These are phyloP conservation scores for Hippophae tibetana DNA, from an alignment of 306 rosid genomes.

Conservation along the genomic window DNA sequence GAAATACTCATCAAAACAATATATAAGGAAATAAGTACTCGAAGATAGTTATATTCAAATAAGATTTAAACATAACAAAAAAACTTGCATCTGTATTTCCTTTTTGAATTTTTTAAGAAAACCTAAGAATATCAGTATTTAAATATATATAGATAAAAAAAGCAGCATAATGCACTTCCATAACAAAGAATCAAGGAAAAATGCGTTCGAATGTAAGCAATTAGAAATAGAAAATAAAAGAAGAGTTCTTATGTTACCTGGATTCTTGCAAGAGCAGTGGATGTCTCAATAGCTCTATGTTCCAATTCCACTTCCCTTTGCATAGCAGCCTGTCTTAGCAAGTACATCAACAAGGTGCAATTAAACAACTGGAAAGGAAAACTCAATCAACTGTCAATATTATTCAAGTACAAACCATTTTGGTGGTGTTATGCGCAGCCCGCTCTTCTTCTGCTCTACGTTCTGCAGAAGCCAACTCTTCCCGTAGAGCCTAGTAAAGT, in stretches of 20 bases:
- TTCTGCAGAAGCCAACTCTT: slow-evolving; percentile 86
- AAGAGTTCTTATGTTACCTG: slow-evolving; percentile 59
- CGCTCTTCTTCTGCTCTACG: slow-evolving; percentile 98
- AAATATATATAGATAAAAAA: no score
- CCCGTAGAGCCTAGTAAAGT: slow-evolving; percentile 64
- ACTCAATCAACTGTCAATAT: slow-evolving; percentile 4
- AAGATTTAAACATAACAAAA: no score
- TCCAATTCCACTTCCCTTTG: slow-evolving; percentile 98
- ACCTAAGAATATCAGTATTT: no score
- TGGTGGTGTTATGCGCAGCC: slow-evolving; percentile 81
- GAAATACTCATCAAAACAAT: no score
- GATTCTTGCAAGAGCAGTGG: slow-evolving; percentile 86
- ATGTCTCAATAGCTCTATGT: slow-evolving; percentile 86
- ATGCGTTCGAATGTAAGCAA: no score
- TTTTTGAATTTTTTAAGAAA: no score
- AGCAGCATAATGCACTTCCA: no score
- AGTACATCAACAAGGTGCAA: slow-evolving; percentile 16
- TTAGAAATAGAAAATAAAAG: no score
- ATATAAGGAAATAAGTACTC: no score
- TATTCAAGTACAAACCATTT: slow-evolving; percentile 48
- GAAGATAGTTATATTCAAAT: no score
- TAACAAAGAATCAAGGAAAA: no score
- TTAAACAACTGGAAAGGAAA: slow-evolving; percentile 14
- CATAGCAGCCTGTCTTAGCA: slow-evolving; percentile 74
- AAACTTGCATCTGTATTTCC: no score